Evolutionary conservation across 2,329 filamentous ascomycete species (phyloP), one percentile per base, ranked within the genome.

Genomic region (Gaeumannomyces sp.): DNA sequence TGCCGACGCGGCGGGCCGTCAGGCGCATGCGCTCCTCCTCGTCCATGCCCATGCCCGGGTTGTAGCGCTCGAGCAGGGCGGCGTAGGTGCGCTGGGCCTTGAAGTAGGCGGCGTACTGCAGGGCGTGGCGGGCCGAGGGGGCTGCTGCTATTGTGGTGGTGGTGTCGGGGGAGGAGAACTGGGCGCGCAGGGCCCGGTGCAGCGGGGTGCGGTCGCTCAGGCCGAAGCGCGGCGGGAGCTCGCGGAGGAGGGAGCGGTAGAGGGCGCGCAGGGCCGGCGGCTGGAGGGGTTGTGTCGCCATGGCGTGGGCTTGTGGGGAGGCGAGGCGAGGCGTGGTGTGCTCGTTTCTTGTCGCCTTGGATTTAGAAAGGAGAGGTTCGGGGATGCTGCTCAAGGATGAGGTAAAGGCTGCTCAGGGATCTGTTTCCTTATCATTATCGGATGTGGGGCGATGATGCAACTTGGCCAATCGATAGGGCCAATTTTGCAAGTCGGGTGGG

Each of bases 11-110:
- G 77, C 92, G 82, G 11, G 95, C 95, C 64, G 91, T 90, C 79
- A 97, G 79, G 65, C 92, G 80, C 58, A 97, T 88, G 67, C 91
- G 83, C 80, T 98, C 93, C 77, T 96, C 88, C 74, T 88, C 89
- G 69, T 90, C 87, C 89, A 97, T 91, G 69, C 86, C 85, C 87
- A 96, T 92, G 25, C 93, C 93, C 0, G 93, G 93, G 76, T 98
- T 98, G 78, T 99, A 98, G 71, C 93, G 84, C 78, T 97, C 93
- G 53, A 98, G 76, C 59, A 98, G 79, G 22, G 86, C 89, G 31
- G 86, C 84, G 75, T 98, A 97, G 74, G 86, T 85, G 63, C 93
- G 83, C 80, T 99, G 95, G n/a, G 93, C 89, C 70, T 86, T 86
- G 27, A 95, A 83, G 74, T 97, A 98, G 65, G 87, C 84, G 31